phyloP scores from a whole-genome alignment of 176 grass and related monocot genomes.

The Lolium multiflorum region DNA sequence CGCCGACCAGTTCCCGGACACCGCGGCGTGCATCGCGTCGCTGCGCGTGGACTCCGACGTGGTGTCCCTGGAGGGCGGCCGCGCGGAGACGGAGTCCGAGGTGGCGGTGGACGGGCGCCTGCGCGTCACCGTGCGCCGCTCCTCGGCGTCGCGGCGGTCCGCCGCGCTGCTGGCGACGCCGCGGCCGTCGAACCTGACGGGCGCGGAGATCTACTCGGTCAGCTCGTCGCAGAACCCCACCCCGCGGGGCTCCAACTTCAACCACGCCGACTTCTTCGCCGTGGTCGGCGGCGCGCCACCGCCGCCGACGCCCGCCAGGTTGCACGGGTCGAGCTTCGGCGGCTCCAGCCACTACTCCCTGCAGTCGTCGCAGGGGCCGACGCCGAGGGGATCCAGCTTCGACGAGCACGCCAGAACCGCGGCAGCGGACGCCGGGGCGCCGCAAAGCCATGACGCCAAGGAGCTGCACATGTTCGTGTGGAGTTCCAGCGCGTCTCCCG shows the following conservation, averaged over 20 bases:
- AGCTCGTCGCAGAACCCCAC: slow-evolving; percentile 87
- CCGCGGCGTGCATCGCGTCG: slow-evolving; percentile 68
- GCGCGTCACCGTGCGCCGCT: slow-evolving; percentile 73
- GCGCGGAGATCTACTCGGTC: slow-evolving; percentile 88
- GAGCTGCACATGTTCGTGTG: slow-evolving; percentile 99
- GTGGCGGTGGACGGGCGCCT: slow-evolving; percentile 67
- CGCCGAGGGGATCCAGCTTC: slow-evolving; percentile 81
- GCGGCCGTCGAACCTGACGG: slow-evolving; percentile 83
- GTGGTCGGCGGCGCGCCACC: slow-evolving; percentile 67
- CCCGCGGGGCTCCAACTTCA: slow-evolving; percentile 85
- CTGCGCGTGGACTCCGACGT: slow-evolving; percentile 70
- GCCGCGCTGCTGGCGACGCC: slow-evolving; percentile 58
- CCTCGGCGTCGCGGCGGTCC: slow-evolving; percentile 65
- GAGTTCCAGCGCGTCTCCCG: slow-evolving; percentile 87
- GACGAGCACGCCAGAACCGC: slow-evolving; percentile 54
- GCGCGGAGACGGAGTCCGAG: slow-evolving; percentile 67
- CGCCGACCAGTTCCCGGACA: slow-evolving; percentile 77
- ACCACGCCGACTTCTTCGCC: slow-evolving; percentile 87
- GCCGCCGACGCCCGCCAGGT: slow-evolving; percentile 29
- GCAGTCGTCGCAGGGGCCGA: slow-evolving; percentile 78
- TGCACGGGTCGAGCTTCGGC: slow-evolving; percentile 74
- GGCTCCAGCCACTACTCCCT: slow-evolving; percentile 67
- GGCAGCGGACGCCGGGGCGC: not conserved
- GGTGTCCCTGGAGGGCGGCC: slow-evolving; percentile 67
- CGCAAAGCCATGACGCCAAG: slow-evolving; percentile 73